These are phyloP conservation scores for Ganoderma sinense DNA, from an alignment of 1,284 basidiomycete species.

Conservation along the genomic window DNA sequence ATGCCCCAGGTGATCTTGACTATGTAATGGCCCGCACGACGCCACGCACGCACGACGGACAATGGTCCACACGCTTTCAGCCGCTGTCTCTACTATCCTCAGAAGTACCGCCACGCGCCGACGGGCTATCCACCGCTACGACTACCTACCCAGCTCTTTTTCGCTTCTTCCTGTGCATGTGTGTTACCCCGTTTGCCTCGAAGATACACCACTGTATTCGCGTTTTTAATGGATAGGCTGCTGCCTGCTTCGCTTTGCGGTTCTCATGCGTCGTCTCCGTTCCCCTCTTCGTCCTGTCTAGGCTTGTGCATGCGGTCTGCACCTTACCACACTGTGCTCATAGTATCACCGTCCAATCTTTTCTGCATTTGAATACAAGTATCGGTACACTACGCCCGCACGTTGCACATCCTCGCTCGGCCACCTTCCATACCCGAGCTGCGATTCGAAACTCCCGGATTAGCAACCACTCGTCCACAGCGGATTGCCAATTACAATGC, in stretches of 20 bases:
- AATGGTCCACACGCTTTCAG: constrained; percentile 40
- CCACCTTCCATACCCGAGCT: background rate
- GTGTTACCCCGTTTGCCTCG: constrained; percentile 36
- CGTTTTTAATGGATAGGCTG: constrained; percentile 45
- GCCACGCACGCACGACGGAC: constrained; percentile 44
- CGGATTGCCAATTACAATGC: background rate
- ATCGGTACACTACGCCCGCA: background rate
- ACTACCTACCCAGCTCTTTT: constrained; percentile 24
- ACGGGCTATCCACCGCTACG: constrained; percentile 26
- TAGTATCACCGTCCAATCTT: constrained; percentile 29
- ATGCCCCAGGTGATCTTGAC: constrained; percentile 40
- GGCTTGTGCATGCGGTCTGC: background rate
- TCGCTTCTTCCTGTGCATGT: constrained; percentile 39
- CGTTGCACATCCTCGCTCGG: background rate
- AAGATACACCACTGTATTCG: constrained; percentile 41
- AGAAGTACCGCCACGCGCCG: constrained; percentile 19
- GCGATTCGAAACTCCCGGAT: background rate
- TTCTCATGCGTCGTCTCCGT: constrained; percentile 13
- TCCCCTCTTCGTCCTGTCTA: constrained; percentile 16
- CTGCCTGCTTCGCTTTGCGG: constrained; percentile 28
- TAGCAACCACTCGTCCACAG: background rate
- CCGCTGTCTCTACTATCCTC: constrained; percentile 19
- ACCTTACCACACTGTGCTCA: constrained; percentile 15
- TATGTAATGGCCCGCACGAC: constrained; percentile 44
- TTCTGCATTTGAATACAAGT: constrained; percentile 21